Evolutionary conservation across 2,329 filamentous ascomycete genomes (phyloP), one percentile per base, ranked within the genome.

Genomic region (Colletotrichum falcatum): DNA sequence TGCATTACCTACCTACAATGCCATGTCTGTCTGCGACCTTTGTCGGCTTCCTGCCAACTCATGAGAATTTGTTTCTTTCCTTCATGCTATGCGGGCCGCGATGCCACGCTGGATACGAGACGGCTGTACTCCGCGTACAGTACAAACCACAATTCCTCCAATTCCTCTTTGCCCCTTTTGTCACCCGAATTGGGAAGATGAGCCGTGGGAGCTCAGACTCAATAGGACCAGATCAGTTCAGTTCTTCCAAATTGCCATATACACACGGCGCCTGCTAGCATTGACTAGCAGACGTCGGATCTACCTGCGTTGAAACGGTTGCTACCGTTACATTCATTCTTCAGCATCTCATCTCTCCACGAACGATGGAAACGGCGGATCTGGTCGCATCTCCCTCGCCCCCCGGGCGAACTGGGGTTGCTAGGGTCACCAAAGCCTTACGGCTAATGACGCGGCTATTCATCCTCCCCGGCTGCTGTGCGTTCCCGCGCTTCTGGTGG

Each of bases 361-460:
- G 46, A 61, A 61, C 56, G 58, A 59, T 53, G 51, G 42, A 59
- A 58, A 53, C 28, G 59, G 53, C 28, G 37, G 46, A 48, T 44
- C 48, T 28, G 58, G 53, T 26, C 16, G 28, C 28, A 30, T 23
- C 49, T 23, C 20, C 16, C 28, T 44, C n/a, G 28, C 18, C 28
- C 8, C 20, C 42, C 8, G 20, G 20, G 44, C 44, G 18, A 44
- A 66, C 35, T 35, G 64, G 48, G 55, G 62, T 16, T 30, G 35
- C 48, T 55, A 16, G 48, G 55, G 35, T 49, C 23, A 26, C 7
- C 33, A 35, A 63, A 66, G 54, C 26, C 56, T 61, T 33, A 37
- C 51, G 56, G 62, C 39, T 26, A 61, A 37, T 53, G 63, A 61
- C 56, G 66, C 66, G 66, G 66, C 66, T 70, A 66, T 66, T 30